Percentiles rank a stretch among this genome's conserved stretches.
phyloP scores from a whole-genome alignment of 2,329 filamentous ascomycete species.

The Alternaria sp. region DNA sequence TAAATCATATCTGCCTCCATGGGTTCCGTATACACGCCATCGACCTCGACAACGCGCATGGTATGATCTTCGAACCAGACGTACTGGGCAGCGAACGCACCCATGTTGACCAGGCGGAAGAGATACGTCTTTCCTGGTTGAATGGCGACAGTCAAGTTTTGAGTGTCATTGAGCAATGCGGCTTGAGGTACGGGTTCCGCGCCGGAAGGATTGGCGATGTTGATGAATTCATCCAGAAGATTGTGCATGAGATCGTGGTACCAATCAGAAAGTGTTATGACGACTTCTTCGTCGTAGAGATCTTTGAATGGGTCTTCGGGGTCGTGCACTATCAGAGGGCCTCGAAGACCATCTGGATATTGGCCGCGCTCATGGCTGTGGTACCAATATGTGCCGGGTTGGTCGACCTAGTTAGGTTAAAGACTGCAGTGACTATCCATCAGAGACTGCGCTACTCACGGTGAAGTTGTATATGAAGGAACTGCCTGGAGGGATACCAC shows the following conservation, averaged over 20 bases:
- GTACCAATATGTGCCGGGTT: constrained; percentile 67
- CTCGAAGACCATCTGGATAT: constrained; percentile 72
- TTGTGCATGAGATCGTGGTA: constrained; percentile 66
- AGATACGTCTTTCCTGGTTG: constrained; percentile 66
- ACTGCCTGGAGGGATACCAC: constrained; percentile 64
- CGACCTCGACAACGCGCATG: constrained; percentile 71
- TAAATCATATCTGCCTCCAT: constrained; percentile 66
- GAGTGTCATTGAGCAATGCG: constrained; percentile 69
- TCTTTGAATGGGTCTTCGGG: constrained; percentile 59
- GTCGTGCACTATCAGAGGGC: constrained; percentile 71
- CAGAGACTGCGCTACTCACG: constrained; percentile 13
- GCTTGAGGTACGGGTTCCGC: constrained; percentile 72
- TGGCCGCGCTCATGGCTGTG: constrained; percentile 69
- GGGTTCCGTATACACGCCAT: constrained; percentile 71
- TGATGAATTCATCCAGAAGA: constrained; percentile 55
- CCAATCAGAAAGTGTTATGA: constrained; percentile 75
- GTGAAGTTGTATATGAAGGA: constrained; percentile 67
- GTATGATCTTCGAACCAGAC: constrained; percentile 72
- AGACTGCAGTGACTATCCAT: background rate
- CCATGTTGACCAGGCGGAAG: constrained; percentile 72
- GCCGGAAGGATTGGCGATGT: constrained; percentile 60
- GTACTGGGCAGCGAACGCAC: constrained; percentile 73
- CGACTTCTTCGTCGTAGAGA: constrained; percentile 65
- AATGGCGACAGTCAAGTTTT: constrained; percentile 53
- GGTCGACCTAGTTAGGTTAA: constrained; percentile 58